Evolutionary conservation across 129 eudicot species (phyloP).

Genomic region (sunflower (Helianthus annuus)): DNA sequence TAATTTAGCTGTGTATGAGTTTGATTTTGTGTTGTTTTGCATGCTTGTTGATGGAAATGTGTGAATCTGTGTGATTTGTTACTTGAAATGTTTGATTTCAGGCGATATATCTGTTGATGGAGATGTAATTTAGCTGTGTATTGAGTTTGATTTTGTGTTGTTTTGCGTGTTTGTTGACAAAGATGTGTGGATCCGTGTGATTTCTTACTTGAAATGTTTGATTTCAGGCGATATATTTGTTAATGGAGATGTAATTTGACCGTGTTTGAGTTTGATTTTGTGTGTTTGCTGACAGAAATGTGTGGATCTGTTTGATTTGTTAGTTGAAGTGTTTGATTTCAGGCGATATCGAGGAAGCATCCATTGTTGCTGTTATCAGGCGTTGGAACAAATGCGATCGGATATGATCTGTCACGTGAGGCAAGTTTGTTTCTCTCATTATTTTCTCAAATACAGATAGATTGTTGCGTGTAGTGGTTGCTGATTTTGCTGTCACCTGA

Average conservation of each 20-base stretch:
- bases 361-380: conserved; percentile 91
- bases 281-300: neutral
- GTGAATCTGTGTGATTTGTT: neutral
- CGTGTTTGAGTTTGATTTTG: too few species aligned
- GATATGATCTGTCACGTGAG: conserved; percentile 93
- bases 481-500: conserved; percentile 52
- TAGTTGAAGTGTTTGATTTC: conserved; percentile 25
- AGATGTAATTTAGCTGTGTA: too few species aligned
- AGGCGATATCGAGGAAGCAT: conserved; percentile 83
- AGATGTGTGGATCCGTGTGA: neutral
- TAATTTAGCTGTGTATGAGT: neutral
- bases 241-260: too few species aligned
- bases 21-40: neutral
- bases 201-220: conserved; percentile 5
- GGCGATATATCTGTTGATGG: conserved; percentile 36
- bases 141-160: neutral
- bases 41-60: neutral
- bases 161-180: too few species aligned
- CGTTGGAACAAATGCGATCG: conserved; percentile 93
- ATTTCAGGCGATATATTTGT: conserved; percentile 3
- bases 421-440: conserved; percentile 33
- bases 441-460: neutral
- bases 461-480: neutral
- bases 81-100: conserved; percentile 33
- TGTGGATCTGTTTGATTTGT: neutral